Conservation (phyloP, 2,329 filamentous ascomycete species). For the Clarireedia monteithiana region DNA sequence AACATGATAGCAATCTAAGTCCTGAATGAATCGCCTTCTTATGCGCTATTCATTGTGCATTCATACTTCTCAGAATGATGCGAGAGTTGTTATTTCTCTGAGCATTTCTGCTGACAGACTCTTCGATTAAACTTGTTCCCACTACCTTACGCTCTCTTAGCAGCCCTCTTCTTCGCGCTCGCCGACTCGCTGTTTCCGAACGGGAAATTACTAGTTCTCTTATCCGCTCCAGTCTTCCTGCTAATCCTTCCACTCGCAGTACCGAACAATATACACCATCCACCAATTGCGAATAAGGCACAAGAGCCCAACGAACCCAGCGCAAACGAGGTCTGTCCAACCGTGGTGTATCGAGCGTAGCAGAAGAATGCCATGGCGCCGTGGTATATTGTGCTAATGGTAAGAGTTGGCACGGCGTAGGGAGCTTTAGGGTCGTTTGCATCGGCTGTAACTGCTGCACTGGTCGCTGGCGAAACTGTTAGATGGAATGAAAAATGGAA, state of each 20-base stretch:
- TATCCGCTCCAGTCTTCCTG: slow-evolving; percentile 57
- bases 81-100: background rate
- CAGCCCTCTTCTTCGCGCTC: slow-evolving; percentile 21
- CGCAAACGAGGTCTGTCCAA: slow-evolving; percentile 42
- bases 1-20: too few species aligned
- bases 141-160: slow-evolving; percentile 1
- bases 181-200: slow-evolving; percentile 49
- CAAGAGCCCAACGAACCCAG: slow-evolving; percentile 44
- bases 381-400: slow-evolving; percentile 52
- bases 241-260: slow-evolving; percentile 49
- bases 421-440: slow-evolving; percentile 41
- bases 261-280: slow-evolving; percentile 47
- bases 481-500: background rate
- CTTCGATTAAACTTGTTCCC: background rate
- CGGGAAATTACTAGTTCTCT: slow-evolving; percentile 57
- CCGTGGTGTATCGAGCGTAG: slow-evolving; percentile 49
- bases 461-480: slow-evolving; percentile 16
- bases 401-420: slow-evolving; percentile 51
- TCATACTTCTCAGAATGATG: too few species aligned
- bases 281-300: slow-evolving; percentile 43
- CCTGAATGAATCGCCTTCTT: too few species aligned
- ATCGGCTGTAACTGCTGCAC: slow-evolving; percentile 34
- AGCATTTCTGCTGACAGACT: background rate
- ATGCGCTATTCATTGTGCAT: too few species aligned
- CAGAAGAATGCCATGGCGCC: slow-evolving; percentile 46